A percentile compares a stretch with the other conserved stretches of the same genome.
These are phyloP conservation scores for Terfezia claveryi DNA, from an alignment of 495 filamentous ascomycete genomes.

Conservation along the genomic window DNA sequence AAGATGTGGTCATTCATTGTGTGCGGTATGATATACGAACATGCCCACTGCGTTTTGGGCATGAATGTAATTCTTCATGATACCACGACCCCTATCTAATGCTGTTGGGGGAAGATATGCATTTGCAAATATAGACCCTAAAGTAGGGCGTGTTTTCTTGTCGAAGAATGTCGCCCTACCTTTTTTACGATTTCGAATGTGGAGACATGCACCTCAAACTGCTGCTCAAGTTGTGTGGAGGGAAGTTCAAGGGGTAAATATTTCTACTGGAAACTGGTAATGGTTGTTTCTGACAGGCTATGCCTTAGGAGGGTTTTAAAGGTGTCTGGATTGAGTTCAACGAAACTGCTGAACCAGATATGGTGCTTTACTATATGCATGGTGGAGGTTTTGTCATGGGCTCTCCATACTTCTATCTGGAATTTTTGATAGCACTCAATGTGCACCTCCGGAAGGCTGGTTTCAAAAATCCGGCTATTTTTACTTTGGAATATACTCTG, in stretches of 20 bases:
- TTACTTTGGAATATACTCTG: slow-evolving; percentile 55
- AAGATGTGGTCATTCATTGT: slow-evolving; percentile 50
- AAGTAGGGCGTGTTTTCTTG: slow-evolving; percentile 50
- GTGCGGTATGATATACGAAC: slow-evolving; percentile 28
- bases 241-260: too few species aligned
- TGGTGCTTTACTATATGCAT: slow-evolving; percentile 53
- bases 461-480: slow-evolving; percentile 51
- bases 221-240: background rate
- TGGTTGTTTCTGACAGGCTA: too few species aligned
- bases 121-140: slow-evolving; percentile 43
- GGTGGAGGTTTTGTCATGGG: slow-evolving; percentile 68
- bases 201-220: slow-evolving; percentile 30
- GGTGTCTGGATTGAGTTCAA: slow-evolving; percentile 42
- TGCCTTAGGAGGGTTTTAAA: slow-evolving; percentile 21
- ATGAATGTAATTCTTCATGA: too few species aligned
- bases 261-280: too few species aligned
- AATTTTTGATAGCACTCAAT: slow-evolving; percentile 49
- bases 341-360: slow-evolving; percentile 32
- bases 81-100: too few species aligned
- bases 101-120: slow-evolving; percentile 23
- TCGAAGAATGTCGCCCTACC: slow-evolving; percentile 46
- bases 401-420: slow-evolving; percentile 56
- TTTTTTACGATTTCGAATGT: slow-evolving; percentile 49
- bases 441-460: slow-evolving; percentile 33
- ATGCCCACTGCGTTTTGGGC: background rate